These are phyloP conservation scores for Verticillium albo-atrum DNA, from an alignment of 2,329 filamentous ascomycete genomes.

Conservation along the genomic window DNA sequence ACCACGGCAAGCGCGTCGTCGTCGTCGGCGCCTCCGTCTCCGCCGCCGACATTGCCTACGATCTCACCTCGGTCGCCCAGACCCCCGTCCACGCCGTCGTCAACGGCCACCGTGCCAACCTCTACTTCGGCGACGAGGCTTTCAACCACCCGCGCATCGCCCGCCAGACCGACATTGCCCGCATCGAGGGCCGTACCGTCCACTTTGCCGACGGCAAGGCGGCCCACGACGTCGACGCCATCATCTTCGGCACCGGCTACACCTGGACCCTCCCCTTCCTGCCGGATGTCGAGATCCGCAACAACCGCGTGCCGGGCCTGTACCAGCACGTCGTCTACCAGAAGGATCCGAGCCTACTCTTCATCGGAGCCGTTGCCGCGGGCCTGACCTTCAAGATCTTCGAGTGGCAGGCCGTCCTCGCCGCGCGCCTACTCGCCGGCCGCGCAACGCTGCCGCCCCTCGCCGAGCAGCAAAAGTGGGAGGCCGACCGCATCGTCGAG, in stretches of 20 bases:
- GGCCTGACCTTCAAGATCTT: conserved; percentile 65
- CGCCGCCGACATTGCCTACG: conserved; percentile 56
- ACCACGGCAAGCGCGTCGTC: conserved; percentile 47
- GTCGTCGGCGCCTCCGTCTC: conserved; percentile 63
- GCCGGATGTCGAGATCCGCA: conserved; percentile 42
- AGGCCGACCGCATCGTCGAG: conserved; percentile 44
- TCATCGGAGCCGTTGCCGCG: conserved; percentile 52
- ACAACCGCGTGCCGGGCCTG: conserved; percentile 50
- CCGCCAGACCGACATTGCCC: conserved; percentile 41
- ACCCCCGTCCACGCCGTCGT: conserved; percentile 47
- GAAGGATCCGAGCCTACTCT: conserved; percentile 49
- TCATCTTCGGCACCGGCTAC: conserved; percentile 66
- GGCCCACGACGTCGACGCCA: conserved; percentile 50
- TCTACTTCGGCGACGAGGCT: conserved; percentile 54
- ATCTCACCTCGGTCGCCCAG: conserved; percentile 40
- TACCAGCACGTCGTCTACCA: conserved; percentile 56
- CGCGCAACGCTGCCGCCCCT: conserved; percentile 43
- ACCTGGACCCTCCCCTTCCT: conserved; percentile 60
- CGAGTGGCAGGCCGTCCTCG: conserved; percentile 63
- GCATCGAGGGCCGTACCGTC: conserved; percentile 41
- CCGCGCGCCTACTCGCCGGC: conserved; percentile 53
- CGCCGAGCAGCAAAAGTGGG: conserved; percentile 51
- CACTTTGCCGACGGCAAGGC: conserved; percentile 52
- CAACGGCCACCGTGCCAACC: conserved; percentile 41
- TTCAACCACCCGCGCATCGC: conserved; percentile 54